Base-by-base conservation (phyloP, 345 rosid genomes). In the Balakata baccata region DNA sequence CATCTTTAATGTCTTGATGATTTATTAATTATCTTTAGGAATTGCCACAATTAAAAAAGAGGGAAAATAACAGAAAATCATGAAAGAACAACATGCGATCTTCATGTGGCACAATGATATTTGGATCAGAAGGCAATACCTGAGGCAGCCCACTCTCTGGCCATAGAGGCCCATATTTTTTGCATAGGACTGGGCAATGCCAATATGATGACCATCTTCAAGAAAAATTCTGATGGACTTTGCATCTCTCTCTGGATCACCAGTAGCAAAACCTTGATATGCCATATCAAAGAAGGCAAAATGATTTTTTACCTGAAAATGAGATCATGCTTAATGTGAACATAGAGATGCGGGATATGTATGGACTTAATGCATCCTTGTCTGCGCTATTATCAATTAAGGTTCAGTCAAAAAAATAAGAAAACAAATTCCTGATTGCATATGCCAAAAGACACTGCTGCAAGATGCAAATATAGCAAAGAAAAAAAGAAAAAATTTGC, bases 141-240 rank as follows among this genome's bases (percentile, higher is more conserved):
- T 94, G 68, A 92, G 92, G 85, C 97, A 94, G 77, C 98, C 98
- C 53, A 89, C 97, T 74, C 98, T 89, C 81, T 94, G 98, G 83
- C 98, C 97, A 72, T 94, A 94, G 57, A 92, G 98, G 77, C 98
- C 98, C 98, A 94, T 94, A 83, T 94, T 94, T 74, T 94, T 94
- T 0, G 98, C 98, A 85, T 92, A 94, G 46, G 98, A 94, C 77
- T 94, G 97, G 54, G 98, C 82, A 74, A 94, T 87, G 81, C 98
- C 98, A 74, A 94, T 86, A 29, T 79, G 84, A 81, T 92, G 97
- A 57, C 98, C 95, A 74, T 94, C 98, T 82, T 88, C 84, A 22
- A 94, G 93, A 76, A 94, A 94, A 81, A 94, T 94, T 84, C 97
- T 86, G 73, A 94, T 92, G 62, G 98, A 79, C 75, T 94, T 92